Evolutionary conservation across 345 rosid genomes (phyloP).

Genomic region (Salix arbutifolia): DNA sequence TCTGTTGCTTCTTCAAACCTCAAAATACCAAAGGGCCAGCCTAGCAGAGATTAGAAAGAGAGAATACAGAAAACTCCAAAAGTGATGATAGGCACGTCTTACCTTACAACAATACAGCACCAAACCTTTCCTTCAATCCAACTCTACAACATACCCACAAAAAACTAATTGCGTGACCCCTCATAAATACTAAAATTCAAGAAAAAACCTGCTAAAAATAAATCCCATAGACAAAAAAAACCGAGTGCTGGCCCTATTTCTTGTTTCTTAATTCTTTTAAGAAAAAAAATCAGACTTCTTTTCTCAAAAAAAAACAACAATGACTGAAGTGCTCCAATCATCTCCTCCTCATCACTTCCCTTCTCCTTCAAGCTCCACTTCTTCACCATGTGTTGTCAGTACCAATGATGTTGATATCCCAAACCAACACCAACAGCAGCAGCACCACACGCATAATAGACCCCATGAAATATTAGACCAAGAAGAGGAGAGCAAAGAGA

Average conservation of each 20-base stretch:
- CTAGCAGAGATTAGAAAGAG: constrained; percentile 17
- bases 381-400: constrained; percentile 46
- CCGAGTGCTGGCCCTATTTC: constrained; percentile 28
- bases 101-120: constrained; percentile 32
- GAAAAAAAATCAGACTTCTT: background rate
- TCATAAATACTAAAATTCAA: background rate
- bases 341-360: constrained; percentile 70
- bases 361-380: constrained; percentile 81
- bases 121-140: constrained; percentile 67
- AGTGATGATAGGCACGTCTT: constrained; percentile 60
- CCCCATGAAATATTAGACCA: constrained; percentile 32
- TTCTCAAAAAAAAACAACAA: constrained; percentile 25
- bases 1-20: constrained; percentile 32
- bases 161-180: constrained; percentile 17
- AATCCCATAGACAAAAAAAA: background rate
- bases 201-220: constrained; percentile 20
- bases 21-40: constrained; percentile 10
- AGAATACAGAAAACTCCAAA: constrained; percentile 3
- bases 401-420: constrained; percentile 31
- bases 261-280: constrained; percentile 22
- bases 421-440: constrained; percentile 7
- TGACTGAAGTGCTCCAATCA: constrained; percentile 76
- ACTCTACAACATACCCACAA: constrained; percentile 44
- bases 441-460: constrained; percentile 31
- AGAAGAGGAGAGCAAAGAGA: constrained; percentile 16